Evolutionary conservation across 2,329 filamentous ascomycete species (phyloP).

Genomic region (Aspergillus intermedius): DNA sequence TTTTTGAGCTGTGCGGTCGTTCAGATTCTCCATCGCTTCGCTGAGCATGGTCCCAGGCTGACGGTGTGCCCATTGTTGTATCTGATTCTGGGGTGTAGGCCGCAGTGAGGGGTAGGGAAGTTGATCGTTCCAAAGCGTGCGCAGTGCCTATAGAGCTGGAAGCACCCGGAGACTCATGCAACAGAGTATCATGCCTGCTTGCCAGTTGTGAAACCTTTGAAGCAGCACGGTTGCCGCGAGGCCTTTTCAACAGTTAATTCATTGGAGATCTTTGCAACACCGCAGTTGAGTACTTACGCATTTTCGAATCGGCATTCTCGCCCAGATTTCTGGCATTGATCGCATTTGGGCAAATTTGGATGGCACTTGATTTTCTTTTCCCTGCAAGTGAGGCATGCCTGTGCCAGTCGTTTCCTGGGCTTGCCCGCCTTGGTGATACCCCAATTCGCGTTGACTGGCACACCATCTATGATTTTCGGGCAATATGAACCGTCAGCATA

Average conservation of each 20-base stretch:
- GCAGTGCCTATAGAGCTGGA: slow-evolving; percentile 23
- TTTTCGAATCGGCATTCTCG: slow-evolving; percentile 78
- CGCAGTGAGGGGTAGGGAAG: slow-evolving; percentile 24
- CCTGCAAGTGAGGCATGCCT: slow-evolving; percentile 86
- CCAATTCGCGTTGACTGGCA: slow-evolving; percentile 85
- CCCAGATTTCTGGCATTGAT: slow-evolving; percentile 89
- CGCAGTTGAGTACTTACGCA: slow-evolving; percentile 56
- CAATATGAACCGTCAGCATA: slow-evolving; percentile 81
- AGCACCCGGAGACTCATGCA: slow-evolving; percentile 13
- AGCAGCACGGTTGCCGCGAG: slow-evolving; percentile 28
- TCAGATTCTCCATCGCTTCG: slow-evolving; percentile 21
- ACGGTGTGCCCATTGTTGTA: slow-evolving; percentile 20
- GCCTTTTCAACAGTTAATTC: slow-evolving; percentile 17
- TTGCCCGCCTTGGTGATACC: slow-evolving; percentile 91
- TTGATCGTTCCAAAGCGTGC: slow-evolving; percentile 25
- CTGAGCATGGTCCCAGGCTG: slow-evolving; percentile 18
- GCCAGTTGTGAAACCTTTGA: slow-evolving; percentile 17
- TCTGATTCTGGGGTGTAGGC: slow-evolving; percentile 28
- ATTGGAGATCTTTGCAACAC: slow-evolving; percentile 1
- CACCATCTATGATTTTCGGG: slow-evolving; percentile 76
- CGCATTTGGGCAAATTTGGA: slow-evolving; percentile 76
- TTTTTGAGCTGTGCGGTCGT: slow-evolving; percentile 17
- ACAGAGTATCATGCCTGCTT: slow-evolving; percentile 14
- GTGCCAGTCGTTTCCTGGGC: slow-evolving; percentile 80
- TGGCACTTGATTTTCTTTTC: slow-evolving; percentile 99